phyloP scores from a whole-genome alignment of 2,329 filamentous ascomycete genomes.

The Pseudogymnoascus sp. region DNA sequence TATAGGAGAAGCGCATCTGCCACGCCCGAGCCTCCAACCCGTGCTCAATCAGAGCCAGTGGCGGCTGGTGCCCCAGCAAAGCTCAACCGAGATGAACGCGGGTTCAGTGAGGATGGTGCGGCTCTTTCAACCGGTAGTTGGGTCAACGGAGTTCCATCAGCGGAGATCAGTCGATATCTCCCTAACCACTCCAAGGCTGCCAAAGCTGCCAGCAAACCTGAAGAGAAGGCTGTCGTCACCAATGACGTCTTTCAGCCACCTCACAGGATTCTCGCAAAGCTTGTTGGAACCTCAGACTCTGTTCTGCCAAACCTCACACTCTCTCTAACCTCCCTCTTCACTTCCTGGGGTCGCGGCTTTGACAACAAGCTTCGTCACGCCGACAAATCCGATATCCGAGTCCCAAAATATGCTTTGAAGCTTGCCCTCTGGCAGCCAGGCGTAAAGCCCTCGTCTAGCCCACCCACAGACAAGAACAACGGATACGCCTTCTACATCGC shows the following conservation, averaged over 20 bases:
- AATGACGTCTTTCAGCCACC: constrained; percentile 24
- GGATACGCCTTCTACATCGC: constrained; percentile 61
- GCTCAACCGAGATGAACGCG: constrained; percentile 27
- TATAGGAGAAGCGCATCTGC: constrained; percentile 19
- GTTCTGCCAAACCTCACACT: constrained; percentile 56
- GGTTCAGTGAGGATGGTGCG: constrained; percentile 15
- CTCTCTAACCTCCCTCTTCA: constrained; percentile 57
- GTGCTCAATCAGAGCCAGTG: constrained; percentile 23
- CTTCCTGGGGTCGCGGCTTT: constrained; percentile 69
- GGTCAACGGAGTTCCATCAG: constrained; percentile 2
- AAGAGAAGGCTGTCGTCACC: neutral
- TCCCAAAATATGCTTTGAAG: constrained; percentile 77
- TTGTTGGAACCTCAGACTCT: constrained; percentile 61
- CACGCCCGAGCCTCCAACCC: constrained; percentile 16
- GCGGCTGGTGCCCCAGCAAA: constrained; percentile 19
- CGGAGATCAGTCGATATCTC: constrained; percentile 1
- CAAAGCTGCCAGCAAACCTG: neutral
- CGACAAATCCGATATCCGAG: constrained; percentile 55
- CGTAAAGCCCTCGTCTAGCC: constrained; percentile 54
- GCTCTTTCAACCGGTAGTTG: neutral
- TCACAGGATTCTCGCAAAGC: constrained; percentile 51
- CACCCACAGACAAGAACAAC: constrained; percentile 35
- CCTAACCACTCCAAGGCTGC: neutral
- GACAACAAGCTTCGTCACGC: constrained; percentile 63
- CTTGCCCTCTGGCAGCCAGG: constrained; percentile 66